phyloP scores from a whole-genome alignment of 257 asterid species.

The Jacaranda copaia region DNA sequence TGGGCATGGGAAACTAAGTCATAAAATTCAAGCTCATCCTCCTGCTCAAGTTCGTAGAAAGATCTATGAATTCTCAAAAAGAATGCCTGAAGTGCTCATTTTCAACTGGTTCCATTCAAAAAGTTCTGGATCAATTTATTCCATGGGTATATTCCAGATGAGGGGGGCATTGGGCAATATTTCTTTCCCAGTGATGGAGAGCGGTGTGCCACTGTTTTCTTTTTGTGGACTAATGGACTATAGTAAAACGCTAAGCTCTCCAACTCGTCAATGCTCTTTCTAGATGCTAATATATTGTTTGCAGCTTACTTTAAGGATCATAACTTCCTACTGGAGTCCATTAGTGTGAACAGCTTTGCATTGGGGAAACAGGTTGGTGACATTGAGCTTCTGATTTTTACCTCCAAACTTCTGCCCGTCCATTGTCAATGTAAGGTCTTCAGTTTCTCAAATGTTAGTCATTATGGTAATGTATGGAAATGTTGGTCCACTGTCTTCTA shows the following conservation, averaged over 20 bases:
- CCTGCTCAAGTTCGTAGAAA: slow-evolving; percentile 55
- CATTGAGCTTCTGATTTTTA: slow-evolving; percentile 65
- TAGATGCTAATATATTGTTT: not conserved
- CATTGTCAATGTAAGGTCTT: slow-evolving; percentile 63
- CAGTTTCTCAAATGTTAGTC: slow-evolving; percentile 5
- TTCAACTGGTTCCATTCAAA: slow-evolving; percentile 54
- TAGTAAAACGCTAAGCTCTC: not conserved
- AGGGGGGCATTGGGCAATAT: slow-evolving; percentile 60
- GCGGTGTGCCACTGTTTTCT: slow-evolving; percentile 49
- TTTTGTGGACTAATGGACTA: not conserved
- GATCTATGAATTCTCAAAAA: slow-evolving; percentile 57
- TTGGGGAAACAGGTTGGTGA: slow-evolving; percentile 57
- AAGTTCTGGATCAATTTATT: slow-evolving; percentile 49
- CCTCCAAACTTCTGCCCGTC: slow-evolving; percentile 57
- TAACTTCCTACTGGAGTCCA: slow-evolving; percentile 49
- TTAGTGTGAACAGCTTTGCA: slow-evolving; percentile 46
- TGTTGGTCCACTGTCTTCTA: too few relatives aligned
- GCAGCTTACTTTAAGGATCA: slow-evolving; percentile 41
- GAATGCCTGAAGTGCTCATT: slow-evolving; percentile 66
- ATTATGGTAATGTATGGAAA: not conserved
- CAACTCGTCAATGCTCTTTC: not conserved
- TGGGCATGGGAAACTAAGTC: slow-evolving; percentile 33
- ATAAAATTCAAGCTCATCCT: slow-evolving; percentile 60
- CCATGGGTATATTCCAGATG: slow-evolving; percentile 49
- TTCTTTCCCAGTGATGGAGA: slow-evolving; percentile 58